A percentile compares a stretch with the other conserved stretches of the same genome.
These are phyloP conservation scores for Poronia punctata DNA, from an alignment of 495 filamentous ascomycete genomes.

Conservation along the genomic window DNA sequence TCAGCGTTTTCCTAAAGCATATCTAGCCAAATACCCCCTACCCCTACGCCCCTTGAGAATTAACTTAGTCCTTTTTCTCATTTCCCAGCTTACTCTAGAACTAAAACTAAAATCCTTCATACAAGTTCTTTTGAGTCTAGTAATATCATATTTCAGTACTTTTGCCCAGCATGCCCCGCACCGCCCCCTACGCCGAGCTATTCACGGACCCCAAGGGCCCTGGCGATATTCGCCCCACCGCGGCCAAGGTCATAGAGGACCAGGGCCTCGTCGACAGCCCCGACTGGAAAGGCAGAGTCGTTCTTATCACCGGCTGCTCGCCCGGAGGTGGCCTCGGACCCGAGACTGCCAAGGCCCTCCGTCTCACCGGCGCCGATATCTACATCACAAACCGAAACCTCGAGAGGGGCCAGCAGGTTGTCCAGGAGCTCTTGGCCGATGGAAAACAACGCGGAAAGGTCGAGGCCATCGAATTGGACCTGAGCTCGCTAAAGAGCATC, in stretches of 20 bases:
- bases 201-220: slow-evolving; percentile 39
- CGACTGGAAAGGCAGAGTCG: slow-evolving; percentile 37
- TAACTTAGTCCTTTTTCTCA: too few relatives aligned
- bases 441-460: slow-evolving; percentile 19
- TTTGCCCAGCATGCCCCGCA: slow-evolving; percentile 8
- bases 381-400: slow-evolving; percentile 39
- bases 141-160: too few relatives aligned
- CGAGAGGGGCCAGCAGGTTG: slow-evolving; percentile 24
- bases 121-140: too few relatives aligned
- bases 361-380: slow-evolving; percentile 41
- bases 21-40: too few relatives aligned
- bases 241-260: slow-evolving; percentile 46
- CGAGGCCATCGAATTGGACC: slow-evolving; percentile 31
- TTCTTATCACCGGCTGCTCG: slow-evolving; percentile 46
- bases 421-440: slow-evolving; percentile 21
- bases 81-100: too few relatives aligned
- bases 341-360: slow-evolving; percentile 42
- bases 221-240: slow-evolving; percentile 52
- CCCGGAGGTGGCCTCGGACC: slow-evolving; percentile 48
- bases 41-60: too few relatives aligned
- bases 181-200: slow-evolving; percentile 32
- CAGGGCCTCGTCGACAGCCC: slow-evolving; percentile 29
- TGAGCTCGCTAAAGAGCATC: slow-evolving; percentile 22
- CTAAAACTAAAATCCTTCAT: too few relatives aligned
- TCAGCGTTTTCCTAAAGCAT: too few relatives aligned